These are phyloP conservation scores for Penicillium cosmopolitanum DNA, from an alignment of 495 filamentous ascomycete genomes.

Conservation along the genomic window DNA sequence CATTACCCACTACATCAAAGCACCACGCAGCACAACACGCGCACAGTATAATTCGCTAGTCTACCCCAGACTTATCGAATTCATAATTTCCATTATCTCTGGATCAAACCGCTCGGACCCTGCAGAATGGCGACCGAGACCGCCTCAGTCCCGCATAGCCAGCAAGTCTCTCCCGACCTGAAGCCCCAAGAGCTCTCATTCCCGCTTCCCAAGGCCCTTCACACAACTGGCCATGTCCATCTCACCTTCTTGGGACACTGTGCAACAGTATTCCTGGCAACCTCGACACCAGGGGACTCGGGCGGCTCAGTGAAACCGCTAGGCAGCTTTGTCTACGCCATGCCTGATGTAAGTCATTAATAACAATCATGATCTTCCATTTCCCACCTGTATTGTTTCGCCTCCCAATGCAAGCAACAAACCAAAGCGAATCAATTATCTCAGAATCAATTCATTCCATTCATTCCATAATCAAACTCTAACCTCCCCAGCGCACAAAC, in stretches of 20 bases:
- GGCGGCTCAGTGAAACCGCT: conserved; percentile 43
- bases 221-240: conserved; percentile 80
- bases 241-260: conserved; percentile 69
- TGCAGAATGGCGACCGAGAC: conserved; percentile 16
- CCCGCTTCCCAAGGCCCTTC: conserved; percentile 72
- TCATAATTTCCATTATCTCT: too few species aligned
- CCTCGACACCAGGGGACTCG: conserved; percentile 62
- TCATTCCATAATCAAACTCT: not conserved
- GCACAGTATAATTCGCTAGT: too few species aligned
- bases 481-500: conserved; percentile 37
- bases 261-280: conserved; percentile 76
- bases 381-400: too few species aligned
- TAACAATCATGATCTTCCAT: not conserved
- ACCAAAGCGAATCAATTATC: not conserved
- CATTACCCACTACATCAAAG: not conserved
- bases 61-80: too few species aligned
- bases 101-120: not conserved
- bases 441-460: not conserved
- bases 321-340: conserved; percentile 85
- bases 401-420: not conserved
- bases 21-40: too few species aligned
- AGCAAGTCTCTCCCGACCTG: conserved; percentile 33
- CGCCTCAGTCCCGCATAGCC: conserved; percentile 17
- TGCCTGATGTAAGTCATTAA: conserved; percentile 74
- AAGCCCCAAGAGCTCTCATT: conserved; percentile 71